Conservation (phyloP, 371 early-diverging fungal species). For the Coemansia sp. region DNA sequence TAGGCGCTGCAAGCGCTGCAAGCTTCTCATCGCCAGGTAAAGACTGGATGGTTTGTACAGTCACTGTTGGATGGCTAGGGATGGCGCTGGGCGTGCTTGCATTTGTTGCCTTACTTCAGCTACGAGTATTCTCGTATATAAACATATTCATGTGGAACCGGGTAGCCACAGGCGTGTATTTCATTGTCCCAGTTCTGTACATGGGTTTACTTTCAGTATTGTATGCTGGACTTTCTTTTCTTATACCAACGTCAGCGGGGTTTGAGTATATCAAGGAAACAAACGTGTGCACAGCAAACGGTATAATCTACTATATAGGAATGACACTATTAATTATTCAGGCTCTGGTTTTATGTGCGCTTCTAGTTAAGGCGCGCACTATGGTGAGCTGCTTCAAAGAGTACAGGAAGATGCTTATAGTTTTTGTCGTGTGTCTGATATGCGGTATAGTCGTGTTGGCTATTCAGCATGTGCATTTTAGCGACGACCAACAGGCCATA, state of each 20-base stretch:
- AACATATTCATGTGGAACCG: constrained; percentile 33
- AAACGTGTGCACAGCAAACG: constrained; percentile 26
- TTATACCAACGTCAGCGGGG: constrained; percentile 13
- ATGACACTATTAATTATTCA: constrained; percentile 27
- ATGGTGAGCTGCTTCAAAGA: constrained; percentile 42
- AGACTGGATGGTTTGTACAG: constrained; percentile 34
- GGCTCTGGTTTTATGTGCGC: constrained; percentile 7
- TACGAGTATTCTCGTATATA: constrained; percentile 37
- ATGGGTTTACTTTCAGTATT: constrained; percentile 14
- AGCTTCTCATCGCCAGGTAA: constrained; percentile 19
- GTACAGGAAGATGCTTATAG: constrained; percentile 18
- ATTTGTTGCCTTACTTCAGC: constrained; percentile 33
- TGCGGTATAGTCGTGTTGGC: constrained; percentile 19
- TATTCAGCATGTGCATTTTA: constrained; percentile 20
- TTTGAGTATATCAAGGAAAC: constrained; percentile 20
- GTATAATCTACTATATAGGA: constrained; percentile 25
- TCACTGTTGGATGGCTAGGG: constrained; percentile 40
- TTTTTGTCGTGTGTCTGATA: constrained; percentile 4
- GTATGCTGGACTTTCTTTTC: constrained; percentile 27
- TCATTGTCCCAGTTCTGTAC: constrained; percentile 28
- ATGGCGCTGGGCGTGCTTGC: constrained; percentile 37
- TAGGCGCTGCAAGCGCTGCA: constrained; percentile 23
- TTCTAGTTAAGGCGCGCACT: constrained; percentile 33
- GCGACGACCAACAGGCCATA: constrained; percentile 13
- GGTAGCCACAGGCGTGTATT: constrained; percentile 26